phyloP scores from a whole-genome alignment of 2,329 filamentous ascomycete genomes.

The Simplicillium aogashimaense region DNA sequence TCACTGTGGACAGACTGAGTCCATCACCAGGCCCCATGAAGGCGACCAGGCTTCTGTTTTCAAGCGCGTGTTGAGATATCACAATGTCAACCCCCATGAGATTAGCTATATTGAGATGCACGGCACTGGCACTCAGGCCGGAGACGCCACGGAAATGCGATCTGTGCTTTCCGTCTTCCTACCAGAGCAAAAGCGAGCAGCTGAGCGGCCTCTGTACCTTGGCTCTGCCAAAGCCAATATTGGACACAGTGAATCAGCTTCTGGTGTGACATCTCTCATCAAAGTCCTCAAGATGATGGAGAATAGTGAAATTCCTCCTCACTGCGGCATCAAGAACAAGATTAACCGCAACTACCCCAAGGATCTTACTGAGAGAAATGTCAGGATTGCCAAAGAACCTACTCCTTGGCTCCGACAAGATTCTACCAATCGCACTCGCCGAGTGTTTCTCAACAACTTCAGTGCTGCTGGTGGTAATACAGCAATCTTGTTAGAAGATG shows the following conservation, averaged over 20 bases:
- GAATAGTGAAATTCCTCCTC: slow-evolving; percentile 11
- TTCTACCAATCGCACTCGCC: slow-evolving; percentile 21
- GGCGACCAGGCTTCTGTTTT: slow-evolving; percentile 53
- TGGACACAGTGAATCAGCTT: background rate
- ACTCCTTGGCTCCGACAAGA: slow-evolving; percentile 19
- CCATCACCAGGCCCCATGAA: slow-evolving; percentile 62
- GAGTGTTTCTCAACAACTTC: slow-evolving; percentile 40
- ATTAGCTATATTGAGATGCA: slow-evolving; percentile 37
- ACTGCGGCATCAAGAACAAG: slow-evolving; percentile 38
- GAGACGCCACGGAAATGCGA: slow-evolving; percentile 43
- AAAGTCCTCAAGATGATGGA: background rate
- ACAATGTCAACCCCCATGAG: slow-evolving; percentile 39
- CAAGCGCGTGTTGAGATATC: too few relatives aligned
- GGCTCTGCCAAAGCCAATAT: background rate
- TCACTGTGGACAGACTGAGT: slow-evolving; percentile 59
- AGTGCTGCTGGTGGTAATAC: slow-evolving; percentile 47
- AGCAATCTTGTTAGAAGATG: slow-evolving; percentile 53
- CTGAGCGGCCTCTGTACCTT: slow-evolving; percentile 22
- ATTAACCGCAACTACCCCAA: slow-evolving; percentile 33
- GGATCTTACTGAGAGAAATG: slow-evolving; percentile 27
- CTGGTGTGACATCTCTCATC: slow-evolving; percentile 20
- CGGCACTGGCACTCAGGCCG: slow-evolving; percentile 33
- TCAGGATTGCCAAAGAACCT: slow-evolving; percentile 25
- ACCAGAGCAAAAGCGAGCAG: slow-evolving; percentile 29
- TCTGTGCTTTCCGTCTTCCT: too few relatives aligned